Evolutionary conservation across 169 alveolate genomes (phyloP).

Genomic region (Theileria orientalis): DNA sequence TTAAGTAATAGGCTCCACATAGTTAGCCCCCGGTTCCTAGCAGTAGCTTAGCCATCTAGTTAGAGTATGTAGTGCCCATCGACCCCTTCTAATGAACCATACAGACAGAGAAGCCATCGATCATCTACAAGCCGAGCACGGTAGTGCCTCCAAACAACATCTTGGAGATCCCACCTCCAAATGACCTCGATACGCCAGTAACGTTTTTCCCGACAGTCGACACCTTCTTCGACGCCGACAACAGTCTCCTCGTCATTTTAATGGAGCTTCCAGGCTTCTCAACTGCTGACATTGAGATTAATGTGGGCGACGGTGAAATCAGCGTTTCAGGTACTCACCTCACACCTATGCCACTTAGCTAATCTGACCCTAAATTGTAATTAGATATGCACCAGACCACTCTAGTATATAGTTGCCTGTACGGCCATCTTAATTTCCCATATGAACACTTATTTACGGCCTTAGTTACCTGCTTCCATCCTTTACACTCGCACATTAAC

Average conservation of each 20-base stretch:
- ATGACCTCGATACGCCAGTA: slow-evolving; percentile 63
- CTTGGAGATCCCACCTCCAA: slow-evolving; percentile 75
- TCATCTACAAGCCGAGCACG: slow-evolving; percentile 72
- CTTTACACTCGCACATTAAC: neutral
- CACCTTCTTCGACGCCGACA: slow-evolving; percentile 73
- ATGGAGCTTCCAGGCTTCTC: slow-evolving; percentile 79
- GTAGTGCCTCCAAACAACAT: slow-evolving; percentile 74
- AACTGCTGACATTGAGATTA: slow-evolving; percentile 68
- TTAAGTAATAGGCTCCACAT: neutral
- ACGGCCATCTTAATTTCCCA: too few relatives aligned
- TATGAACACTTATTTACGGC: too few relatives aligned
- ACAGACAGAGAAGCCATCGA: slow-evolving; percentile 72
- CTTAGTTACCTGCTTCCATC: too few relatives aligned
- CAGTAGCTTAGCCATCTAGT: neutral
- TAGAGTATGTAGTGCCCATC: neutral
- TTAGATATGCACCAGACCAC: too few relatives aligned
- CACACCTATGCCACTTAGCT: neutral
- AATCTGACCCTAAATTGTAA: neutral
- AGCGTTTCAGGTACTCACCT: slow-evolving; percentile 45
- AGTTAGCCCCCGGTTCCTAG: too few relatives aligned
- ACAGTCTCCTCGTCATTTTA: slow-evolving; percentile 61
- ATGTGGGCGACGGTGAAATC: slow-evolving; percentile 74
- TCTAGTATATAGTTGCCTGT: too few relatives aligned
- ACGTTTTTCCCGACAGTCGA: slow-evolving; percentile 79
- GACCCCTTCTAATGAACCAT: neutral